These are phyloP conservation scores for Alternaria angustiovoidea DNA, from an alignment of 2,329 filamentous ascomycete species.

Conservation along the genomic window DNA sequence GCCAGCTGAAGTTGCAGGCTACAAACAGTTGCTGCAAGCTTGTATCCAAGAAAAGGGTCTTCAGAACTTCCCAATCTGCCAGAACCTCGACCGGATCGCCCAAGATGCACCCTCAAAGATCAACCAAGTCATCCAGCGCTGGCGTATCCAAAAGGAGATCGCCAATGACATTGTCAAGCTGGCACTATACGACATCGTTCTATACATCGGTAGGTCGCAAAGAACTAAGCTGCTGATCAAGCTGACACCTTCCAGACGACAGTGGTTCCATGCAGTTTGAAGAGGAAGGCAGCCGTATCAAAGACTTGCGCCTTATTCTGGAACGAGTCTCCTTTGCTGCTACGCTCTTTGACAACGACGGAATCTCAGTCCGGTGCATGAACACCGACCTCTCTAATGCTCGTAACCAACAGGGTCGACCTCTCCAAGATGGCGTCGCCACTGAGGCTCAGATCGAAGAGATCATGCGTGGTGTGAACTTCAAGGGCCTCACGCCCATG, in stretches of 20 bases:
- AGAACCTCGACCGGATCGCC: conserved; percentile 61
- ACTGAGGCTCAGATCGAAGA: conserved; percentile 65
- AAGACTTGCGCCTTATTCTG: conserved; percentile 71
- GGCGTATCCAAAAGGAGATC: conserved; percentile 66
- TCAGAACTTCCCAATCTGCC: conserved; percentile 64
- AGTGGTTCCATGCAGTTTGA: conserved; percentile 75
- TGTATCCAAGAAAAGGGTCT: conserved; percentile 69
- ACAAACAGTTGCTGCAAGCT: conserved; percentile 64
- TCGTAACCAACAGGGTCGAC: conserved; percentile 41
- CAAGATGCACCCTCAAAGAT: conserved; percentile 60
- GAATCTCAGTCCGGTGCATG: conserved; percentile 74
- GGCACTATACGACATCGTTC: conserved; percentile 67
- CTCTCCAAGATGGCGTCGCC: conserved; percentile 63
- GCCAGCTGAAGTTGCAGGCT: conserved; percentile 62
- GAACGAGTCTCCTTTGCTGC: conserved; percentile 69
- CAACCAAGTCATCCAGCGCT: conserved; percentile 64
- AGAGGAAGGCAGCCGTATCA: conserved; percentile 71
- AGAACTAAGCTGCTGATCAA: background rate
- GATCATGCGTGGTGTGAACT: conserved; percentile 66
- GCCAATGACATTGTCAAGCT: conserved; percentile 70
- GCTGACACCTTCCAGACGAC: conserved; percentile 60
- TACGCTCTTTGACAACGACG: conserved; percentile 74
- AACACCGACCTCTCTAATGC: conserved; percentile 60
- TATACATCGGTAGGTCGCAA: conserved; percentile 61
- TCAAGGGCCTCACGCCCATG: conserved; percentile 73